Conservation (phyloP, 169 alveolate species). For the Prorocentrum cordatum region DNA sequence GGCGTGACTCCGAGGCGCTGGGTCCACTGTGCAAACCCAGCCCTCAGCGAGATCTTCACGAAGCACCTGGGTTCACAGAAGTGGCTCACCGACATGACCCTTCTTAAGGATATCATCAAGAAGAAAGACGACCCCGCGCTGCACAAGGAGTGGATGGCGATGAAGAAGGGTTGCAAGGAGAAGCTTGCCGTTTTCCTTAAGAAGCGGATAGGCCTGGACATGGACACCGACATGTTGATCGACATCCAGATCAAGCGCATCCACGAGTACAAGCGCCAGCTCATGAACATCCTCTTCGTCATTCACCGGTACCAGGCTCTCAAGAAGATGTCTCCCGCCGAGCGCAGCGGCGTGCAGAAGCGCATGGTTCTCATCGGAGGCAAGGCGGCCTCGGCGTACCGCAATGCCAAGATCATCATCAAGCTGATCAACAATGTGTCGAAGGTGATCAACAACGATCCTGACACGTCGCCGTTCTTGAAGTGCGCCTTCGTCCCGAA, state of each 20-base stretch:
- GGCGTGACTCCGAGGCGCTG: conserved; percentile 96
- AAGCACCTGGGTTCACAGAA: conserved; percentile 76
- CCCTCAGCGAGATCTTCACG: conserved; percentile 82
- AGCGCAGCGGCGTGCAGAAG: conserved; percentile 78
- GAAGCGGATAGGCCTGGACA: not conserved
- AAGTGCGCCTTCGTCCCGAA: conserved; percentile 88
- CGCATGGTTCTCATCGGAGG: conserved; percentile 90
- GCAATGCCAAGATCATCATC: conserved; percentile 87
- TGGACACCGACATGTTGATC: conserved; percentile 10
- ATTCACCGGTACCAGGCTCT: conserved; percentile 62
- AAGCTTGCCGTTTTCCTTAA: conserved; percentile 31
- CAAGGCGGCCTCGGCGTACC: conserved; percentile 81
- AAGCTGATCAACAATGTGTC: conserved; percentile 84
- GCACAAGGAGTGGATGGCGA: conserved; percentile 78
- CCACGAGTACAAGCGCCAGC: conserved; percentile 92
- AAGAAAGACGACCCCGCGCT: conserved; percentile 70
- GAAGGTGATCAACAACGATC: conserved; percentile 83
- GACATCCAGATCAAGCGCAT: conserved; percentile 83
- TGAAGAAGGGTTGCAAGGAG: conserved; percentile 81
- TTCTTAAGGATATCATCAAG: not conserved
- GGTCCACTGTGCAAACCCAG: conserved; percentile 85
- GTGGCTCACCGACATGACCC: conserved; percentile 58
- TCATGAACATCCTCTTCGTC: conserved; percentile 79
- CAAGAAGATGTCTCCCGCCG: conserved; percentile 77
- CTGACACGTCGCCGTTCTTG: conserved; percentile 80